These are phyloP conservation scores for Cynanchum wilfordii DNA, from an alignment of 257 asterid species.

Conservation along the genomic window DNA sequence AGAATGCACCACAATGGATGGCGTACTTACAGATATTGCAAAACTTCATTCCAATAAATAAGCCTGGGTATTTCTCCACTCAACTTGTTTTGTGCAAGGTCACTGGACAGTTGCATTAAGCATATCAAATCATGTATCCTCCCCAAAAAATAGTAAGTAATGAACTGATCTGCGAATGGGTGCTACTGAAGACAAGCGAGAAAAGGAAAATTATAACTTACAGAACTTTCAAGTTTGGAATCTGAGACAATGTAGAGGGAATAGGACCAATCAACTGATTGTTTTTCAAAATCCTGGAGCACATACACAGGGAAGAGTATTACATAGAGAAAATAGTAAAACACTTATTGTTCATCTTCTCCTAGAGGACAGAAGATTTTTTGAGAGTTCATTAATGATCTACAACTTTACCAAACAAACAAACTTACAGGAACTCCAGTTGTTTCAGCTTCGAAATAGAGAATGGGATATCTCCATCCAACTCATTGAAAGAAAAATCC, in stretches of 20 bases:
- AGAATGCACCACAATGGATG: neutral
- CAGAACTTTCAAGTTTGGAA: slow-evolving; percentile 86
- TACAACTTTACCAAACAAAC: neutral
- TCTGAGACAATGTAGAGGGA: slow-evolving; percentile 95
- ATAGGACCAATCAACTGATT: slow-evolving; percentile 87
- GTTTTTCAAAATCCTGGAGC: slow-evolving; percentile 58
- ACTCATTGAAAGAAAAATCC: slow-evolving; percentile 87
- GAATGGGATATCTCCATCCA: slow-evolving; percentile 89
- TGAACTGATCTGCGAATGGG: no score
- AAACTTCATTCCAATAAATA: slow-evolving; percentile 91
- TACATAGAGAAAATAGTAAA: neutral
- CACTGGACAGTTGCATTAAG: slow-evolving; percentile 39
- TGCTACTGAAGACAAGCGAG: neutral
- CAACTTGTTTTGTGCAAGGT: slow-evolving; percentile 82
- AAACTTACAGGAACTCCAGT: slow-evolving; percentile 63
- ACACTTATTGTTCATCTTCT: neutral
- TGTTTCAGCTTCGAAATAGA: slow-evolving; percentile 91
- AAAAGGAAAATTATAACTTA: slow-evolving; percentile 33
- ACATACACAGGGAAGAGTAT: neutral
- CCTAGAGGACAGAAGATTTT: neutral
- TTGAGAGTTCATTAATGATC: neutral
- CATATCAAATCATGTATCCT: neutral
- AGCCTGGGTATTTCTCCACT: slow-evolving; percentile 96
- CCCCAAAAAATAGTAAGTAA: neutral
- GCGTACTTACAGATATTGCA: slow-evolving; percentile 74